Conservation (phyloP, 73 alveolate species). For the Paramecium octaurelia region DNA sequence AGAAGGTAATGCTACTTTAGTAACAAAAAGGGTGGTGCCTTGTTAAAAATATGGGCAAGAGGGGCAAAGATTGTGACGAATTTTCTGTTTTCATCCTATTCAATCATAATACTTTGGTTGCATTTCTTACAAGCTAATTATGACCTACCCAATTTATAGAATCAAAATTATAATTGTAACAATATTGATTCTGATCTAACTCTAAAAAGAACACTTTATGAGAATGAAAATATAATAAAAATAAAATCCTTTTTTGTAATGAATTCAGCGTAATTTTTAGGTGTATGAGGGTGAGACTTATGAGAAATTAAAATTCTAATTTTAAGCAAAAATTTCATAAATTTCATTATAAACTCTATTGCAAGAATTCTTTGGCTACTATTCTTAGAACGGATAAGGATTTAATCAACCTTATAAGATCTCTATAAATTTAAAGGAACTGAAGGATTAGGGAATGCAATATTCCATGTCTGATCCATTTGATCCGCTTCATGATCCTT, state of each 20-base stretch:
- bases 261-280: neutral
- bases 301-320: neutral
- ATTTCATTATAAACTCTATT: neutral
- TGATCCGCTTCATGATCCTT: constrained; percentile 37
- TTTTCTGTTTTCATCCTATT: neutral
- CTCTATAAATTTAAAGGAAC: neutral
- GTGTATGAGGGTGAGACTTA: neutral
- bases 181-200: neutral
- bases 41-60: neutral
- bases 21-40: neutral
- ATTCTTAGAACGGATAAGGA: neutral
- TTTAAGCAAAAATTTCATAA: neutral
- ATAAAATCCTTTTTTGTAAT: neutral
- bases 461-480: constrained; percentile 3
- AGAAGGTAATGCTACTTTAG: neutral
- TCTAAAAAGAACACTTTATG: neutral
- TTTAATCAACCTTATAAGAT: neutral
- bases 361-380: neutral
- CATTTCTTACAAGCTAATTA: neutral
- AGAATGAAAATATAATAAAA: neutral
- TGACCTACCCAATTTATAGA: neutral
- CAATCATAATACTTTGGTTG: neutral
- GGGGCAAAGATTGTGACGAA: neutral
- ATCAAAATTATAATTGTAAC: neutral
- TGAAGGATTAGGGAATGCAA: neutral